Base-by-base conservation (phyloP, 805 yeast genomes). In the Candida khao-thaluensis region DNA sequence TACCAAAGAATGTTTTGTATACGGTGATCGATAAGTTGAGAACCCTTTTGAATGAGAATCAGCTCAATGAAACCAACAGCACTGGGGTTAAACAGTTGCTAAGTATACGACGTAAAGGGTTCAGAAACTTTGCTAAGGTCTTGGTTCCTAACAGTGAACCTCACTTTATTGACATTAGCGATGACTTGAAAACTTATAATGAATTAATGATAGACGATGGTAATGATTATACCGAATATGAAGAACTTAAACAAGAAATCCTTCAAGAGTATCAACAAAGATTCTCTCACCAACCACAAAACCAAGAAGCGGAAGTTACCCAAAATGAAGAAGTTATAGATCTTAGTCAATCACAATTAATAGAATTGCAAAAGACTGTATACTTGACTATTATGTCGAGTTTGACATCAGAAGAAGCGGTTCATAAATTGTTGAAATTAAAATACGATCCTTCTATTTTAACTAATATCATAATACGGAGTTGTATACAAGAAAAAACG, bases 331-430 rank as follows among this genome's bases (percentile, higher is more conserved):
- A 62, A 35, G 71, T 82, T 28, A 66, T 69, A 28, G 96, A 90
- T 57, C 60, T 83, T 69, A 85, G 95, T 0, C 82, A 82, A 33
- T 62, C 81, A 0, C 77, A 77, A 17, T 60, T 81, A 21, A 66
- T 79, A 2, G 78, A 80, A 36, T 79, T 79, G 49, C 87, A 87
- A 49, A 87, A 87, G 50, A 75, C 75, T 1, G 83, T 91, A 2
- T 91, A 91, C 51, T 64, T 90, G 20, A 82, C 91, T 0, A 66
- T 93, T 7, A 88, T 86, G 82, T 87, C 96, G 16, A 81, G 95
- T 43, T 77, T 91, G 82, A 82, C 95, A 0, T 80, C 90, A 4
- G 95, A 87, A 49, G 99, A 93, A 66, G 91, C 95, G 0, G 89
- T 87, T 1, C 98, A 90, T 58, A 90, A 90, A 57, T 62, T 93